Base-by-base conservation (phyloP, 495 filamentous ascomycete genomes). In the Cladorrhinum samala region DNA sequence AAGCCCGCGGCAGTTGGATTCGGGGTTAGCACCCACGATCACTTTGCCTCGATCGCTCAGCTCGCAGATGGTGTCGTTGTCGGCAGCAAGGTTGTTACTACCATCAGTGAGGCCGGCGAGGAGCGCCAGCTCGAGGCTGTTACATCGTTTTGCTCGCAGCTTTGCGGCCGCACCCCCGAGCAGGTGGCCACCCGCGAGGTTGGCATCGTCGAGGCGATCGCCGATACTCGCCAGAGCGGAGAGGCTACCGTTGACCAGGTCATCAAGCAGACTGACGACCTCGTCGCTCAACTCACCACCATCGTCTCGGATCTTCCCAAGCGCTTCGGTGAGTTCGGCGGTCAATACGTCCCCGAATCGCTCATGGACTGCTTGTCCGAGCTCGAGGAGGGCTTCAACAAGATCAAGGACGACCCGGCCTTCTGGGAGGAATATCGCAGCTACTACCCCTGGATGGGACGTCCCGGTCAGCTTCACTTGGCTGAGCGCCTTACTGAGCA, bases 351-450 rank as follows among this genome's bases (percentile, higher is more conserved):
- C 0, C 94, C 93, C 1, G 93, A 99, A 71, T 91, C 91, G 6
- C 79, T 99, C 24, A 97, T 97, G 91, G 91, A 96, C 71, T 97
- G 93, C 64, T 75, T 99, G 57, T 81, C 83, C 0, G 84, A 99
- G 71, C 82, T 99, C 13, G 91, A 97, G 67, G 75, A 77, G 9
- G 93, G 92, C n/a, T 99, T 99, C 75, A 81, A 94, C 54, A 70
- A 83, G 42, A 88, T 89, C 39, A 83, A 83, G 58, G 82, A 91
- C 46, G 92, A 97, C 64, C 86, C 90, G 6, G 75, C 79, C 23
- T 99, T 97, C 77, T 99, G 93, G 93, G 87, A 95, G 60, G 94
- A 97, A 68, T 99, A 89, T 72, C 84, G 88, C 42, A 88, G 89
- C 3, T 95, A 95, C 75, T 99, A 99, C 72, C 87, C 88, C 33